A percentile compares a stretch with the other conserved stretches of the same genome.
Conservation (phyloP, 306 rosid species). For the Cucurbita maxima region DNA sequence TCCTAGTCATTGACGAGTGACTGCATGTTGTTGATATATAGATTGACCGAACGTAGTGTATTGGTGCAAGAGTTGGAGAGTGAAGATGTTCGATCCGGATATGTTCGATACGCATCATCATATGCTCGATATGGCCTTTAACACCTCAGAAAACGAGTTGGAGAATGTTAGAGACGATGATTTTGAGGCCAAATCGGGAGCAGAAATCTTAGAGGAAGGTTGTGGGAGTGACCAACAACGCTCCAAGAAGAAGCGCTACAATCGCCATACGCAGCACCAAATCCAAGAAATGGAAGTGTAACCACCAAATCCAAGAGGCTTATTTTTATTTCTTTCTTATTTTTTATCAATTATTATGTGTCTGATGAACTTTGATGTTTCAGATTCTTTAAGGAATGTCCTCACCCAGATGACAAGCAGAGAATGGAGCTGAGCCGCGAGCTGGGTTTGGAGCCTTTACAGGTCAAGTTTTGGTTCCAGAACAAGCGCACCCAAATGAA, state of each 20-base stretch:
- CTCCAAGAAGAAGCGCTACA: slow-evolving; percentile 29
- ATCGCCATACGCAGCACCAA: slow-evolving; percentile 50
- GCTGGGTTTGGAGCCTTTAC: slow-evolving; percentile 66
- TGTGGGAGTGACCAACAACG: slow-evolving; percentile 32
- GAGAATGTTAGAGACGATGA: slow-evolving; percentile 34
- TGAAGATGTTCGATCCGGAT: not conserved
- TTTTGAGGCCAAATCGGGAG: slow-evolving; percentile 31
- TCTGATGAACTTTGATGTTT: not conserved
- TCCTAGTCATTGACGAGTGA: not conserved
- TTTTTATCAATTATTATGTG: not conserved
- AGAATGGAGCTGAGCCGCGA: slow-evolving; percentile 64
- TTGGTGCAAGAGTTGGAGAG: not conserved
- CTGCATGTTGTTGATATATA: not conserved
- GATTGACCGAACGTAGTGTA: no score
- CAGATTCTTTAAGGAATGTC: slow-evolving; percentile 57
- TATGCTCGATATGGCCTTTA: slow-evolving; percentile 35
- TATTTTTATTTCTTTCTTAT: no score
- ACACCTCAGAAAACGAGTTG: slow-evolving; percentile 64
- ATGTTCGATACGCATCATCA: not conserved
- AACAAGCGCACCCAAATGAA: slow-evolving; percentile 75
- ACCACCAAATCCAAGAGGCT: not conserved
- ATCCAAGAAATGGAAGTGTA: slow-evolving; percentile 58
- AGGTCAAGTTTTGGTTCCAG: slow-evolving; percentile 89
- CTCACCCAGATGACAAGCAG: slow-evolving; percentile 79
- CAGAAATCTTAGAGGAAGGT: slow-evolving; percentile 27